A percentile compares a stretch with the other conserved stretches of the same genome.
phyloP scores from a whole-genome alignment of 2,329 filamentous ascomycete species.

The Orbilia javanica region DNA sequence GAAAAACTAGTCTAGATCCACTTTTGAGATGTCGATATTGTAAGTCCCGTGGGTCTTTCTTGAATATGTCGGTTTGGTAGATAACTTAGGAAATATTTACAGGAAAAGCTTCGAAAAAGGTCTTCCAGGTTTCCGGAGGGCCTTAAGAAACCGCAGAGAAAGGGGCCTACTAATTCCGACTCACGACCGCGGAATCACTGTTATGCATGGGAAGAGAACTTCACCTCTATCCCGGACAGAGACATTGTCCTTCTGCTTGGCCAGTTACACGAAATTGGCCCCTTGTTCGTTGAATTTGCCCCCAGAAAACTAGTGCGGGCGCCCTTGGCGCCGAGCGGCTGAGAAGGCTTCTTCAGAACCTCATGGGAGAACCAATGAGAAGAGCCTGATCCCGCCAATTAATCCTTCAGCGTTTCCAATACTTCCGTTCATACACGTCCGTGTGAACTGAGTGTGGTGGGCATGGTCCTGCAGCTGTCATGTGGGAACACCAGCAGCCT shows the following conservation, averaged over 20 bases:
- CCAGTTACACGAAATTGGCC: constrained; percentile 26
- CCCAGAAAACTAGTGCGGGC: neutral
- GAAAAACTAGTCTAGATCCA: neutral
- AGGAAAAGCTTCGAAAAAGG: neutral
- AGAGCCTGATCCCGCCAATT: constrained; percentile 26
- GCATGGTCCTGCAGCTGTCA: neutral
- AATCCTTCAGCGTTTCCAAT: constrained; percentile 45
- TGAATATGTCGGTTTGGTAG: neutral
- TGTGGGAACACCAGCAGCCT: too few species aligned
- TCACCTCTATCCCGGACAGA: constrained; percentile 2
- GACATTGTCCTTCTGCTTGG: constrained; percentile 14
- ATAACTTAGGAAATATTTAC: neutral
- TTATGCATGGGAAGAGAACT: constrained; percentile 3
- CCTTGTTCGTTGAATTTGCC: constrained; percentile 9
- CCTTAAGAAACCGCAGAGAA: constrained; percentile 27
- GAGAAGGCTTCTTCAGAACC: constrained; percentile 10
- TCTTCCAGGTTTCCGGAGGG: neutral
- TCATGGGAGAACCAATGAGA: constrained; percentile 21
- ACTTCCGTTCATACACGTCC: neutral
- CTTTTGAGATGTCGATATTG: neutral
- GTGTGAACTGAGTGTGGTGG: neutral
- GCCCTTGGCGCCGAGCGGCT: constrained; percentile 42
- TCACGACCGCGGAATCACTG: constrained; percentile 15
- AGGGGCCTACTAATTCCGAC: constrained; percentile 37
- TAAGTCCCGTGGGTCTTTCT: neutral